Conservation (phyloP, 176 grass and related monocot species). For the Typha latifolia region DNA sequence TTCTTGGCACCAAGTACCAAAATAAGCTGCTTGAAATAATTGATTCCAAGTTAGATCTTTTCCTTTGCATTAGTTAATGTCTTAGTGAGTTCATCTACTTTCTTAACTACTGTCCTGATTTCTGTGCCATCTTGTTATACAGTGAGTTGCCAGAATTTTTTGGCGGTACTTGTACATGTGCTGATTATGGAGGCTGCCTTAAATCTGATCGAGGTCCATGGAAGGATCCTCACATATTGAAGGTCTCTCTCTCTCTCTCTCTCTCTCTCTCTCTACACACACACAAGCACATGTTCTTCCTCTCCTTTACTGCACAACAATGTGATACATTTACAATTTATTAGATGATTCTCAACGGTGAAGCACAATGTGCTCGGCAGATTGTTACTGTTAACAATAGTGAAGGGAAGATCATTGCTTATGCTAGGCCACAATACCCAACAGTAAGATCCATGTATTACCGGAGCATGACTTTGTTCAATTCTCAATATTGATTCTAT, state of each 20-base stretch:
- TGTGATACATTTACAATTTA: slow-evolving; percentile 14
- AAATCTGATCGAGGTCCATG: slow-evolving; percentile 90
- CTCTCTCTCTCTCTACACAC: neutral
- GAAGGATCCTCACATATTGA: slow-evolving; percentile 72
- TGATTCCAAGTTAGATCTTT: slow-evolving; percentile 57
- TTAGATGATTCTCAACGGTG: slow-evolving; percentile 72
- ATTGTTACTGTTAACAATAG: slow-evolving; percentile 49
- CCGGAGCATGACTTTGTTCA: neutral
- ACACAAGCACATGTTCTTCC: neutral
- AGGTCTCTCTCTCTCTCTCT: slow-evolving; percentile 33
- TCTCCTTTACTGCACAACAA: slow-evolving; percentile 17
- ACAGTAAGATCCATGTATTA: slow-evolving; percentile 34
- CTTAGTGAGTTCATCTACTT: neutral
- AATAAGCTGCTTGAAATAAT: slow-evolving; percentile 80
- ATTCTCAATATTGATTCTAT: slow-evolving; percentile 14
- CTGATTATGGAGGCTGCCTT: slow-evolving; percentile 70
- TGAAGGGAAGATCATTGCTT: slow-evolving; percentile 43
- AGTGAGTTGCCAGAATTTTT: slow-evolving; percentile 91
- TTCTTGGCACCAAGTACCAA: slow-evolving; percentile 84
- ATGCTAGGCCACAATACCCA: slow-evolving; percentile 32
- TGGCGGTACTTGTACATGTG: slow-evolving; percentile 81
- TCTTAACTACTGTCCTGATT: slow-evolving; percentile 25
- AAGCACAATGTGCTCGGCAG: slow-evolving; percentile 64
- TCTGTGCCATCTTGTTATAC: slow-evolving; percentile 22
- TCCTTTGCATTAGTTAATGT: slow-evolving; percentile 13